Evolutionary conservation across 371 early-diverging fungal genomes (phyloP).

Genomic region (Dichotomocladium elegans): DNA sequence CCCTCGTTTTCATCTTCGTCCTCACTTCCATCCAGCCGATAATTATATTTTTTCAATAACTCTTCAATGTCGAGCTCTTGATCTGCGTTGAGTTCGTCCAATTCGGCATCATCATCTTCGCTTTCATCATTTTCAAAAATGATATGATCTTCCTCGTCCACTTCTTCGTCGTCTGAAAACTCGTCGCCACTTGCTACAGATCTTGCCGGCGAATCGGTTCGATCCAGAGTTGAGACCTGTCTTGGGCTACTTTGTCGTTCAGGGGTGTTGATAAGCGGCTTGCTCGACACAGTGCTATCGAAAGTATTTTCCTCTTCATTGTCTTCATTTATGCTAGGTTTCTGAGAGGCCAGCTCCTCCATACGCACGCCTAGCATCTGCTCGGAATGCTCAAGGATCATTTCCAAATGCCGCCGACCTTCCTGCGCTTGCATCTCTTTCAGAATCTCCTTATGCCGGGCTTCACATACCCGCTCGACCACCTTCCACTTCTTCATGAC

Average conservation of each 20-base stretch:
- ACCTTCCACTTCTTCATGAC: conserved; percentile 68
- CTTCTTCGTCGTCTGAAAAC: conserved; percentile 4
- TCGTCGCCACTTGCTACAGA: conserved; percentile 1
- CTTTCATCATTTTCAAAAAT: conserved; percentile 25
- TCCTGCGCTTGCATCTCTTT: conserved; percentile 59
- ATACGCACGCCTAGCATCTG: conserved; percentile 70
- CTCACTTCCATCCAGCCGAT: conserved; percentile 16
- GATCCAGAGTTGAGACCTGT: too few species aligned
- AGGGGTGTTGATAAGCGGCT: not conserved
- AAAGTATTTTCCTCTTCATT: not conserved
- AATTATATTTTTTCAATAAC: conserved; percentile 43
- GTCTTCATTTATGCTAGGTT: too few species aligned
- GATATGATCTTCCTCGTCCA: conserved; percentile 32
- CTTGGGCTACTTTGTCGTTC: too few species aligned
- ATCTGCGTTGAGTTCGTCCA: conserved; percentile 28
- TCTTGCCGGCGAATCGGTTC: too few species aligned
- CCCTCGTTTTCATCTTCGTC: conserved; percentile 15
- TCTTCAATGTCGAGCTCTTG: conserved; percentile 55
- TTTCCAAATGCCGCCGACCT: conserved; percentile 60
- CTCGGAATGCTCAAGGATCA: conserved; percentile 70
- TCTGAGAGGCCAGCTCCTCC: conserved; percentile 29
- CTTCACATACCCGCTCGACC: conserved; percentile 58
- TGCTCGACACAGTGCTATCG: too few species aligned
- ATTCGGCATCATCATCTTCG: conserved; percentile 31
- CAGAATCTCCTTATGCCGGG: conserved; percentile 52